phyloP scores from a whole-genome alignment of 2,329 filamentous ascomycete species.

The Aureobasidium sp. region DNA sequence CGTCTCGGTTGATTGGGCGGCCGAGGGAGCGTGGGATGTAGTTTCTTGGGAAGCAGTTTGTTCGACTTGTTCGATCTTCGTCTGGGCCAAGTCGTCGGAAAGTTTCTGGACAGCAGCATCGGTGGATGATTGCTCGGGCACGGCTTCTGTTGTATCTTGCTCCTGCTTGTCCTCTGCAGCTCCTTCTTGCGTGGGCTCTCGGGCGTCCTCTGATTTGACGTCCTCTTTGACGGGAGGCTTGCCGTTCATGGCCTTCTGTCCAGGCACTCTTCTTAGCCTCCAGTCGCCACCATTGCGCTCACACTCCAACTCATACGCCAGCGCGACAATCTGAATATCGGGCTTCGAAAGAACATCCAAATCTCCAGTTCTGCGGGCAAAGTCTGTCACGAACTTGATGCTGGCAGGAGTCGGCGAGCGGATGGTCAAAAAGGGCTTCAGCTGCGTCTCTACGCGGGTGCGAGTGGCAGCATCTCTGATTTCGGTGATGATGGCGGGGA shows the following conservation, averaged over 20 bases:
- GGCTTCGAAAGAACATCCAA: slow-evolving; percentile 78
- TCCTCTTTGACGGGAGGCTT: slow-evolving; percentile 46
- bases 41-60: not conserved
- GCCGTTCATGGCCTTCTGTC: slow-evolving; percentile 71
- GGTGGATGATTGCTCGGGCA: not conserved
- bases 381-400: slow-evolving; percentile 71
- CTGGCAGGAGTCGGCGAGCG: slow-evolving; percentile 69
- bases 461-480: slow-evolving; percentile 79
- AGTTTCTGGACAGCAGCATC: not conserved
- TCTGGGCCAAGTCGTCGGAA: not conserved
- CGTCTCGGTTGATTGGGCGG: not conserved
- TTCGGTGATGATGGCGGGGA: slow-evolving; percentile 78
- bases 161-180: not conserved
- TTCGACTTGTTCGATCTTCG: not conserved
- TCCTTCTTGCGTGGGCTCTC: not conserved
- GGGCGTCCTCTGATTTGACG: slow-evolving; percentile 3
- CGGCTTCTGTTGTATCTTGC: not conserved
- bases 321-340: slow-evolving; percentile 81
- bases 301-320: slow-evolving; percentile 91
- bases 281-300: slow-evolving; percentile 86
- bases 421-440: slow-evolving; percentile 77
- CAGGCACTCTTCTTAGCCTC: slow-evolving; percentile 70
- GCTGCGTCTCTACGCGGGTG: slow-evolving; percentile 70
- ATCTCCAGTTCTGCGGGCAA: slow-evolving; percentile 85
- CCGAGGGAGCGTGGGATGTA: not conserved